Base-by-base conservation (phyloP, 2,329 filamentous ascomycete species). In the Phyllosticta citribraziliensis region DNA sequence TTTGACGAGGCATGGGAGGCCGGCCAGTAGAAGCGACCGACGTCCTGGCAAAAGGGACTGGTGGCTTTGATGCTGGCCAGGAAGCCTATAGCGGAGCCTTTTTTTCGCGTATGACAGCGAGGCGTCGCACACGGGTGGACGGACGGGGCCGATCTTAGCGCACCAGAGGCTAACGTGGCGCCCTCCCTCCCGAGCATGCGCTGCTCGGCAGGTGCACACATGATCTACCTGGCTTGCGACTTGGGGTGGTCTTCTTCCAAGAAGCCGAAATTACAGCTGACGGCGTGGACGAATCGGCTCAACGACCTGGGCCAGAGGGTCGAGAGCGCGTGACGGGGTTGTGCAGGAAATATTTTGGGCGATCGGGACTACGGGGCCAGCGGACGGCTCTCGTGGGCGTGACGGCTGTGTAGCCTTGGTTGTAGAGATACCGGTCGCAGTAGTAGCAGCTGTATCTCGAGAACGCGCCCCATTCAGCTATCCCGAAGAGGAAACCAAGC, bases 81-180 rank as follows among this genome's bases (percentile, higher is more conserved):
- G 35, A 47, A n/a, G 19, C 52, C 56, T 20, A 25, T 12, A 33
- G 55, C 52, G 20, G 5, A 24, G 47, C n/a, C 54, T 52, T 40
- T n/a, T 33, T 19, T 40, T 22, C 53, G 51, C 52, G 58, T 17
- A 56, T 61, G 58, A 61, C 58, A 27, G 47, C 54, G 58, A 56
- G 58, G 58, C 58, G 58, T 56, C 51, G 47, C 24, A 19, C 30
- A 19, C 19, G 56, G 20, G 52, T 27, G 52, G 56, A 22, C 55
- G 33, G 35, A 40, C 24, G 55, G 30, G 55, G 56, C 20, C 22
- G 56, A 58, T 58, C 47, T 58, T 52, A 33, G 25, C 47, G 35
- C 35, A 24, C 22, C 35, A 24, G 55, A 17, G 24, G 55, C 20
- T n/a, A 47, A 47, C 40, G 40, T 47, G 40, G 40, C 40, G 40